Conservation (phyloP, 805 yeast species). For the Cyberlindnera sargentensis region DNA sequence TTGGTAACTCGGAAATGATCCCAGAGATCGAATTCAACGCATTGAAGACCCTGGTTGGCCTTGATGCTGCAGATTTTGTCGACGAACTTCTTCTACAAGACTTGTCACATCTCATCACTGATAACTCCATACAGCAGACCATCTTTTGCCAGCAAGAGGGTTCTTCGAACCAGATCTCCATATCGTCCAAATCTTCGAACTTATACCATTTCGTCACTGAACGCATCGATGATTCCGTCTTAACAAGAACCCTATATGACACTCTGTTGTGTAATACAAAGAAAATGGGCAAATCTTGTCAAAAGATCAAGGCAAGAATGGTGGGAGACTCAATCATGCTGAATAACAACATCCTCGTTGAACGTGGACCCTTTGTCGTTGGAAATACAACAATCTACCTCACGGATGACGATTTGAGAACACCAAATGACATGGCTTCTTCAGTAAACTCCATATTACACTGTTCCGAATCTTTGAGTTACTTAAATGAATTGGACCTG, state of each 20-base stretch:
- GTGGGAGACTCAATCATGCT: conserved; percentile 30
- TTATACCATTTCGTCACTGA: conserved; percentile 62
- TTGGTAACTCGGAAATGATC: conserved; percentile 26
- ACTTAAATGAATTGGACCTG: conserved; percentile 45
- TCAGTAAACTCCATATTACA: conserved; percentile 57
- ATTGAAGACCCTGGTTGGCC: conserved; percentile 51
- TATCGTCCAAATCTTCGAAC: conserved; percentile 29
- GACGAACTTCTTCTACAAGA: conserved; percentile 61
- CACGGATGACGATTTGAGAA: conserved; percentile 48
- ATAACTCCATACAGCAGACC: conserved; percentile 45
- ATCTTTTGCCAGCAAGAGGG: conserved; percentile 42
- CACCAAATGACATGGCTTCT: conserved; percentile 59
- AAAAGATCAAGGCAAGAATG: conserved; percentile 42
- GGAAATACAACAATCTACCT: conserved; percentile 66
- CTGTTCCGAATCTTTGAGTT: conserved; percentile 59
- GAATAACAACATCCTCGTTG: conserved; percentile 50
- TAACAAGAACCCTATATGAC: conserved; percentile 30
- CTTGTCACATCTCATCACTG: conserved; percentile 49
- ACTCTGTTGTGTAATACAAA: conserved; percentile 50
- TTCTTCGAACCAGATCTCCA: conserved; percentile 23
- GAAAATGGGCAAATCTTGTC: conserved; percentile 59
- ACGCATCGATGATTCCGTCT: conserved; percentile 27
- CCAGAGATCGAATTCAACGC: conserved; percentile 37
- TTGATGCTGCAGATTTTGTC: conserved; percentile 56
- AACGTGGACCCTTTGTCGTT: conserved; percentile 37